A percentile compares a stretch with the other conserved stretches of the same genome.
Conservation (phyloP, 2,329 filamentous ascomycete species). For the Fusarium hostae region DNA sequence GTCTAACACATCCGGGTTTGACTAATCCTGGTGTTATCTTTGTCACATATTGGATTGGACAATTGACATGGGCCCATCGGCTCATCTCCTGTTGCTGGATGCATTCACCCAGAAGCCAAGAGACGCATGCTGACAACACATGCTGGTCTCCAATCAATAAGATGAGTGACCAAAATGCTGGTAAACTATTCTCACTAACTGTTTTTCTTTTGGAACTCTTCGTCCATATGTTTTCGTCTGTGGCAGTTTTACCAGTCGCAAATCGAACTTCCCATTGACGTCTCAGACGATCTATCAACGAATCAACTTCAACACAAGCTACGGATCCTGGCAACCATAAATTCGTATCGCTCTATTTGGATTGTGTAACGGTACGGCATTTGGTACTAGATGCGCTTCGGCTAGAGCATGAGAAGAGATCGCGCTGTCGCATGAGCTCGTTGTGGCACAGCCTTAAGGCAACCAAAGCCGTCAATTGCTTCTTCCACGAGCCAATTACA, state of each 20-base stretch:
- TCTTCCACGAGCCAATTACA: neutral
- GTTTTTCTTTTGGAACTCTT: no score
- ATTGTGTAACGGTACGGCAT: neutral
- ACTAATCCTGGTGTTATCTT: neutral
- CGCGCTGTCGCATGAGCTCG: neutral
- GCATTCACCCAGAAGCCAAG: neutral
- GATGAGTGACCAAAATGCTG: neutral
- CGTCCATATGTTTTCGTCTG: neutral
- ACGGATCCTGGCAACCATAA: neutral
- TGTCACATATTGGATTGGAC: neutral
- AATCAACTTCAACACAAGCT: no score
- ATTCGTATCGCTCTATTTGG: no score
- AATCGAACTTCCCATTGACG: neutral
- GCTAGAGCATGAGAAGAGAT: neutral
- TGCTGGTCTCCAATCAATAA: neutral
- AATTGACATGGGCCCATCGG: neutral
- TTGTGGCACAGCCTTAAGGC: neutral
- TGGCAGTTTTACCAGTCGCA: neutral
- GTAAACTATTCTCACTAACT: no score
- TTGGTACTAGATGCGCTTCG: neutral
- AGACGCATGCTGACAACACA: no score
- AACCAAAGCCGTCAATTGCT: neutral
- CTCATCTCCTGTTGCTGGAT: neutral
- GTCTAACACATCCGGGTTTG: neutral
- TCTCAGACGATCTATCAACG: neutral